Evolutionary conservation across 768 basidiomycete species (phyloP).

Genomic region (Termitomyces sp.): DNA sequence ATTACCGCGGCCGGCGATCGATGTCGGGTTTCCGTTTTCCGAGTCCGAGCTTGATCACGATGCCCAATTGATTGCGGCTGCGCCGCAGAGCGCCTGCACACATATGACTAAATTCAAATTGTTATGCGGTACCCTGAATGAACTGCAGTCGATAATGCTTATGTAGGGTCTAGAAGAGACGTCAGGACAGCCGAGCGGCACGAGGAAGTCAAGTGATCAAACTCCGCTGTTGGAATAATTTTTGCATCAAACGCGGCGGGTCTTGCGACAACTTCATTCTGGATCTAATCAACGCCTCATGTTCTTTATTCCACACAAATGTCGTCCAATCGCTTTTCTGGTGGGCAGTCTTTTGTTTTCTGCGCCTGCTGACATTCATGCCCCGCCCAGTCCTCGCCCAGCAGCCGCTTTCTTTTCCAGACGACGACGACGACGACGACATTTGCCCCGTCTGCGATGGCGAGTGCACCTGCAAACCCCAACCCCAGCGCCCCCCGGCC

Average conservation of each 20-base stretch:
- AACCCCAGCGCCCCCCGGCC: constrained; percentile 34
- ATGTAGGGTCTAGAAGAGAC: too few species aligned
- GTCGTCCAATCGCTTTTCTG: constrained; percentile 37
- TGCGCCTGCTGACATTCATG: neutral
- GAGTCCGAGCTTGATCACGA: too few species aligned
- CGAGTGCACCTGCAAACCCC: constrained; percentile 72
- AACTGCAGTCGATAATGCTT: too few species aligned
- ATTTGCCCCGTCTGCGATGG: constrained; percentile 91
- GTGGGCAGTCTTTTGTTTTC: constrained; percentile 24
- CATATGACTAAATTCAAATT: too few species aligned
- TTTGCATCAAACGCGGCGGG: constrained; percentile 15
- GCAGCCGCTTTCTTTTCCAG: constrained; percentile 17
- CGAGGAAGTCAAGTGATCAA: constrained; percentile 4
- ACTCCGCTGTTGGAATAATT: constrained; percentile 17
- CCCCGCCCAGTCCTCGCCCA: neutral
- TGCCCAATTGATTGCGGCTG: too few species aligned
- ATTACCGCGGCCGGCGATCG: too few species aligned
- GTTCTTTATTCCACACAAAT: constrained; percentile 38
- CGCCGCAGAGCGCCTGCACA: too few species aligned
- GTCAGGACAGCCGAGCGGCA: neutral
- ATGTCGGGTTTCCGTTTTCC: too few species aligned
- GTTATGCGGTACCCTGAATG: too few species aligned
- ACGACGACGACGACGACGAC: constrained; percentile 84
- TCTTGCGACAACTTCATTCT: constrained; percentile 29
- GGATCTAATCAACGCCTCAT: constrained; percentile 41